A percentile compares a stretch with the other conserved stretches of the same genome.
Evolutionary conservation across 1,284 basidiomycete genomes (phyloP).

Genomic region (Lentinus polychrous): DNA sequence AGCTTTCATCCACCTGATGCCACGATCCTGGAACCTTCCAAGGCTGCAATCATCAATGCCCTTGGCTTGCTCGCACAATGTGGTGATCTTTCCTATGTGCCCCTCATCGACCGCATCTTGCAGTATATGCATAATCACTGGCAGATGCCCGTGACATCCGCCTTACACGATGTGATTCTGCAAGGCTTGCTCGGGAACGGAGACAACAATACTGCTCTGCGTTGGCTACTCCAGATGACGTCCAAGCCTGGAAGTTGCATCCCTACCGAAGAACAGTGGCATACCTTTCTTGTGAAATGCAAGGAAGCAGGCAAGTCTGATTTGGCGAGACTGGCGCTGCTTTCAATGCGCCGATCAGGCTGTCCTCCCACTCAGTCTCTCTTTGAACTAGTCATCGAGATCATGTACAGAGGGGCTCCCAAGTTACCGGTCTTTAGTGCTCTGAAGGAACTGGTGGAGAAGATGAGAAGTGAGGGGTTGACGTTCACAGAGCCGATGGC

Average conservation of each 20-base stretch:
- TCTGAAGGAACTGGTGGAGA: conserved; percentile 4
- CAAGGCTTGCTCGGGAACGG: conserved; percentile 5
- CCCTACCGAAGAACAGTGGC: conserved; percentile 48
- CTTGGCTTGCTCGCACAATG: neutral
- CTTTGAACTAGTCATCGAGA: conserved; percentile 11
- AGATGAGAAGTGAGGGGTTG: conserved; percentile 12
- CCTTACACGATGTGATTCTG: conserved; percentile 8
- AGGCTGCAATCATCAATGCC: conserved; percentile 1
- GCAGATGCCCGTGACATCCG: neutral
- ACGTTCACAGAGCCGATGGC: conserved; percentile 1
- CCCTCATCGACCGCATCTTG: conserved; percentile 4
- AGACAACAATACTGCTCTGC: conserved; percentile 11
- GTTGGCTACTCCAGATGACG: conserved; percentile 46
- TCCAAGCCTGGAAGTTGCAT: conserved; percentile 35
- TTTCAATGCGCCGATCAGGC: conserved; percentile 8
- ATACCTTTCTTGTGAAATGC: conserved; percentile 41
- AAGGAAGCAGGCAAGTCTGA: conserved; percentile 3
- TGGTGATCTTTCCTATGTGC: neutral
- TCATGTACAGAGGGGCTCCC: conserved; percentile 8
- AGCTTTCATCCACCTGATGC: neutral
- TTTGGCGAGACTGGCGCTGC: conserved; percentile 5
- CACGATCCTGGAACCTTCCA: neutral
- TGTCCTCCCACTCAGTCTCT: conserved; percentile 9
- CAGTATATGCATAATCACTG: conserved; percentile 4
- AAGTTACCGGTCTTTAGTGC: neutral